Base-by-base conservation (phyloP, 2,329 filamentous ascomycete species). In the Keithomyces neogunnii region DNA sequence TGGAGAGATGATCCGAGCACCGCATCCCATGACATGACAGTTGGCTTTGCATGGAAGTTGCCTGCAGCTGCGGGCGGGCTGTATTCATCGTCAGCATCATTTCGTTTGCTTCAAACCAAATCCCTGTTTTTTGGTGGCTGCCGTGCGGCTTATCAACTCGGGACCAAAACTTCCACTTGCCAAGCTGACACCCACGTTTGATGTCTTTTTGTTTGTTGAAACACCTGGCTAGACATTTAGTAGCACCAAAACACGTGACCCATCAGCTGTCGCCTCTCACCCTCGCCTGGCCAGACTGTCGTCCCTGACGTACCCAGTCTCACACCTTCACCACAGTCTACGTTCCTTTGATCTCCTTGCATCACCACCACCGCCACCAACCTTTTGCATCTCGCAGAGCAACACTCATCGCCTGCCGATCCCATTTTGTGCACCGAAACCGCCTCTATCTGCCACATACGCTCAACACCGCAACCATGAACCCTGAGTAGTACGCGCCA, bases 401-500 rank as follows among this genome's bases (percentile, higher is more conserved):
- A 44, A 29, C 36, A 4, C 44, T 35, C 10, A 10, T 39, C 44
- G 29, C 48, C n/a, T 19, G 3, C 45, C 11, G 43, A 7, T 11
- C 40, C 35, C n/a, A 40, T 11, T 19, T 40, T 38, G 26, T 35
- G 48, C 9, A 36, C 51, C 47, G 51, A n/a, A 26, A 45, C 26
- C 5, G 31, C 51, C 49, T 13, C 39, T 51, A 44, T 13, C 43
- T 48, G 35, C 29, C 51, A 50, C 49, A 49, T 33, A 42, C 44
- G 31, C 3, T 44, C 55, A 49, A 56, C 56, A 50, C 66, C 67
- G 67, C 71, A 78, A 88, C 64, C 69, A 93, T 93, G 88, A 93
- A 93, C 80, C 88, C 88, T 69, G 88, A 93, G 88, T 93, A 81
- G 88, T 93, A 84, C 69, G 87, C 84, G 64, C 58, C 54, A 47